Conservation (phyloP, 345 rosid species). For the Eucalyptus brandiana region DNA sequence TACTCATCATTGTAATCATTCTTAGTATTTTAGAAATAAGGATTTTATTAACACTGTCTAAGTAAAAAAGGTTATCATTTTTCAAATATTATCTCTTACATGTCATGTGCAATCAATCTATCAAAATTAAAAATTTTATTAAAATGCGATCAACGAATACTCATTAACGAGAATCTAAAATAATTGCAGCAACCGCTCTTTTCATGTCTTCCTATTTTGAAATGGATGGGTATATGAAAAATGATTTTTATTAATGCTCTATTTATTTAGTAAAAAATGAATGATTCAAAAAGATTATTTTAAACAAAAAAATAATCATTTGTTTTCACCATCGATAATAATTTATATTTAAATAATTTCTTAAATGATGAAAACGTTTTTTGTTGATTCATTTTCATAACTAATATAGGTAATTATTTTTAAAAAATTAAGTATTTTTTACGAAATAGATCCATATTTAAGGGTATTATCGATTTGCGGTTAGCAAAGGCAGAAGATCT, state of each 20-base stretch:
- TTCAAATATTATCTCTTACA: background rate
- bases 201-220: background rate
- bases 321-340: rapidly evolving
- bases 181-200: background rate
- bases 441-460: background rate
- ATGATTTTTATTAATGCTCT: background rate
- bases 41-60: background rate
- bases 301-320: no score
- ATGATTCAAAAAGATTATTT: background rate
- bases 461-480: background rate
- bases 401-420: background rate
- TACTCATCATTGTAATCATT: background rate
- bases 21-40: background rate
- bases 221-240: background rate
- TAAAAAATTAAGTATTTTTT: background rate
- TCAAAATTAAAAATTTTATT: background rate
- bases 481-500: background rate
- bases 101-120: background rate
- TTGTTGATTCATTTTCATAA: background rate
- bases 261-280: background rate
- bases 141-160: background rate
- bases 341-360: no score
- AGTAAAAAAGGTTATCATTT: background rate
- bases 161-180: background rate
- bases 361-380: background rate